Evolutionary conservation across 495 filamentous ascomycete species (phyloP), one percentile per base, ranked within the genome.

Genomic region (Trichoderma erinaceum): DNA sequence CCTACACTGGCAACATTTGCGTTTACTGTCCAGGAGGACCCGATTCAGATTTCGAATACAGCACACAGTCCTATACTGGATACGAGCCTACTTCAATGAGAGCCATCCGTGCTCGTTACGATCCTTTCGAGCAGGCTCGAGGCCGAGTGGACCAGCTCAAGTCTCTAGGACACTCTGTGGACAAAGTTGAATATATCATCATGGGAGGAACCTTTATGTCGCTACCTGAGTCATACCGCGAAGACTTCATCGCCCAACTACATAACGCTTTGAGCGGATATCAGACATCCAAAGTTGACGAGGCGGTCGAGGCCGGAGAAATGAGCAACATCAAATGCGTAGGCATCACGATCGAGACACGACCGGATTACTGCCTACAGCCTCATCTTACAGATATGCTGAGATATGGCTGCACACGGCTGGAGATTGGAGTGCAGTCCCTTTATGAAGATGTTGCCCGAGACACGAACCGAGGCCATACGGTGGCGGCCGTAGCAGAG

Each of bases 141-240:
- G 95, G 95, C 41, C 87, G 95, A 58, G 95, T 99, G 27, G 96
- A 98, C 71, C 95, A 99, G 81, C 90, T 99, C 75, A 95, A 96
- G 75, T 87, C 90, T 5, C 82, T 99, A 21, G 95, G 95, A 1
- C 95, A 99, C 78, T 96, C 91, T 68, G 95, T 99, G 41, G 95
- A 99, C 78, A 99, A 99, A 75, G 95, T 99, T 3, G 95, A 99
- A 80, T 99, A 97, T 75, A 99, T 99, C 74, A 97, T 99, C 71
- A 99, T 99, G 95, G 95, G 95, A 68, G 95, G 95, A 68, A 99
- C 95, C 1, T 99, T 99, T 77, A 98, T 99, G 95, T 97, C 93
- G 0, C 79, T 99, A 18, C 86, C 95, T 4, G 87, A 92, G 72
- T 85, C 87, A 13, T 98, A 99, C 75, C 83, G 95, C 38, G 90